Evolutionary conservation across 345 rosid species (phyloP), one percentile per base, ranked within the genome.

Genomic region (Corchorus olitorius): DNA sequence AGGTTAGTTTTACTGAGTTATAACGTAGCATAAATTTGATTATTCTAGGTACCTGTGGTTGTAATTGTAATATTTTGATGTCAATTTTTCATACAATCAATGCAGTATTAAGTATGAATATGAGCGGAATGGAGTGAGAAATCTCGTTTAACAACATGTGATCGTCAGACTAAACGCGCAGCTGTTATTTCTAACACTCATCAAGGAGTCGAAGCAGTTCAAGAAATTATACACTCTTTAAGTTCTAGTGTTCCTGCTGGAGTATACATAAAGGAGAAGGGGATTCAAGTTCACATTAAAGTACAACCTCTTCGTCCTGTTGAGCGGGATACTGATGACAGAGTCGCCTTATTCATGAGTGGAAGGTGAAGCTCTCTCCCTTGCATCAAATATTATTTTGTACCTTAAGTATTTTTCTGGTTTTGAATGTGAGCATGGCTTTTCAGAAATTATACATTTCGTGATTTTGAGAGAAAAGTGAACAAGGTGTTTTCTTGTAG

Each of bases 301-400:
- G 96, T 97, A 71, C 99, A 97, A 70, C 99, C 99, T 19, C 97
- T 97, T 79, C 97, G 98, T 73, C 94, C 94, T 77, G 98, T 98
- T 67, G 96, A 90, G 79, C 94, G 99, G 99, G 92, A 97, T 85
- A 77, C 85, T 74, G 92, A 94, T 34, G 99, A 97, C 79, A 90
- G 86, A 83, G 94, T 94, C 78, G 92, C 97, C 17, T 97, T 97
- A 87, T 97, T 91, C 87, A 91, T 91, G 99, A 97, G 99, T 84
- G 98, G 98, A 81, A 92, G 92, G 99, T 97, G 69, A 78, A 78
- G 84, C 81, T 70, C 73, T 80, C 71, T 65, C 61, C 0, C 27
- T 27, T 27, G 27, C 45, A 41, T 7, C 45, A 41, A 41, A 41
- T 27, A 27, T 27, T 1, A 27, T 27, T 52, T 75, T 73, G 43